Percentiles rank a stretch among this genome's conserved stretches.
Evolutionary conservation across 106 monocot species (phyloP).

Genomic region (Agapanthus africanus): DNA sequence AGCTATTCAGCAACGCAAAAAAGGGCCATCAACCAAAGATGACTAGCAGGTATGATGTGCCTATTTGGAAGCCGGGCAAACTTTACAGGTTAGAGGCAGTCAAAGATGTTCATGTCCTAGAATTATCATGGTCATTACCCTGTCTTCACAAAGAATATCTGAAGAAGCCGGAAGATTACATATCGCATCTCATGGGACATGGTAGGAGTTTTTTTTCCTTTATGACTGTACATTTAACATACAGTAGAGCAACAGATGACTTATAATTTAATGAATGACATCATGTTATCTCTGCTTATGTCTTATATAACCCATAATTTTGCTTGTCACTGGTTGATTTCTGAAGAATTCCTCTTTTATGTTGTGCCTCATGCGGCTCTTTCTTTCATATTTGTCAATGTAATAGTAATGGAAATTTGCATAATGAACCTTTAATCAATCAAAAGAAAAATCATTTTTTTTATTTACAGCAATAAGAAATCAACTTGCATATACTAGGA

Average conservation of each 20-base stretch:
- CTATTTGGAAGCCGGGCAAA: slow-evolving; percentile 77
- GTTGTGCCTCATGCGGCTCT: not conserved
- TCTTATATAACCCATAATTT: slow-evolving; percentile 1
- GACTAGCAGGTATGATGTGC: slow-evolving; percentile 19
- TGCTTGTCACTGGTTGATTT: not conserved
- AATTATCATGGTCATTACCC: slow-evolving; percentile 86
- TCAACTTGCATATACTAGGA: no score
- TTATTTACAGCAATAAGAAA: not conserved
- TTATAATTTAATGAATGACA: not conserved
- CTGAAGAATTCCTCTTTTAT: not conserved
- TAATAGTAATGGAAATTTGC: not conserved
- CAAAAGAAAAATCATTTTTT: not conserved
- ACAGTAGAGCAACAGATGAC: not conserved
- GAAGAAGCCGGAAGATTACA: slow-evolving; percentile 91
- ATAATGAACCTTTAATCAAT: not conserved
- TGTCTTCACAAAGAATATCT: slow-evolving; percentile 88
- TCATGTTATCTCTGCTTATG: not conserved
- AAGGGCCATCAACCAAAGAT: slow-evolving; percentile 27
- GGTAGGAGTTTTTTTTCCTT: no score
- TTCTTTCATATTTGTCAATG: not conserved
- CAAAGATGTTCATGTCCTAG: slow-evolving; percentile 82
- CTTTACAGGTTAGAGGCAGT: slow-evolving; percentile 84
- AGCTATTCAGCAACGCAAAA: slow-evolving; percentile 70
- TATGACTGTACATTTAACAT: slow-evolving; percentile 1
- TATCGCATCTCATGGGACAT: slow-evolving; percentile 90